Percentiles rank a stretch among this genome's conserved stretches.
These are phyloP conservation scores for Vitis labrusca DNA, from an alignment of 164 flowering plant genomes.

Conservation along the genomic window DNA sequence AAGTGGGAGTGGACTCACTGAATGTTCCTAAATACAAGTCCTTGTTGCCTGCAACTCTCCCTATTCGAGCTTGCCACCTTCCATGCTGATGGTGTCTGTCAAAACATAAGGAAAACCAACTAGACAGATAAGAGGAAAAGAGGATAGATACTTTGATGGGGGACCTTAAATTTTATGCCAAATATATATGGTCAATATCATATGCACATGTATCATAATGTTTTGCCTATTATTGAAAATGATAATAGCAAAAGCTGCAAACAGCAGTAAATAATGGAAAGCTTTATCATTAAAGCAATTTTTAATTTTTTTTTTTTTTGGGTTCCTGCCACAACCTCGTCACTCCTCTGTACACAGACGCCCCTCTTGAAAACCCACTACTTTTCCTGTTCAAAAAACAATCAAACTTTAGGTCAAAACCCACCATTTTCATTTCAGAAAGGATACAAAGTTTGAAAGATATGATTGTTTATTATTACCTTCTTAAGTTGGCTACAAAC, in stretches of 20 bases:
- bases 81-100: conserved; percentile 91
- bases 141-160: conserved; percentile 7
- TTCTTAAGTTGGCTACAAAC: conserved; percentile 85
- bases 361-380: conserved; percentile 96
- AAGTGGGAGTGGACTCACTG: conserved; percentile 43
- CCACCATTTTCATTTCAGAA: neutral
- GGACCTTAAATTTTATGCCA: conserved; percentile 7
- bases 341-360: conserved; percentile 90
- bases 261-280: conserved; percentile 28
- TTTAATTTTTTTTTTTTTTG: neutral
- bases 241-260: conserved; percentile 44
- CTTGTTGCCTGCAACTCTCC: conserved; percentile 95
- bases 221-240: conserved; percentile 20
- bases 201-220: conserved; percentile 8
- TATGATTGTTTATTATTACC: conserved; percentile 34
- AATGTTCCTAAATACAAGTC: conserved; percentile 95
- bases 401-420: neutral
- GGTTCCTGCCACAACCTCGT: conserved; percentile 56
- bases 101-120: conserved; percentile 7
- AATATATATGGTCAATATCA: neutral
- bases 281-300: conserved; percentile 23
- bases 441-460: neutral
- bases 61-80: conserved; percentile 93
- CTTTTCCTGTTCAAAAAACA: conserved; percentile 65
- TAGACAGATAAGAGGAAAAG: conserved; percentile 7